Base-by-base conservation (phyloP, 176 grass and related monocot genomes). In the Tuctoria greenei region DNA sequence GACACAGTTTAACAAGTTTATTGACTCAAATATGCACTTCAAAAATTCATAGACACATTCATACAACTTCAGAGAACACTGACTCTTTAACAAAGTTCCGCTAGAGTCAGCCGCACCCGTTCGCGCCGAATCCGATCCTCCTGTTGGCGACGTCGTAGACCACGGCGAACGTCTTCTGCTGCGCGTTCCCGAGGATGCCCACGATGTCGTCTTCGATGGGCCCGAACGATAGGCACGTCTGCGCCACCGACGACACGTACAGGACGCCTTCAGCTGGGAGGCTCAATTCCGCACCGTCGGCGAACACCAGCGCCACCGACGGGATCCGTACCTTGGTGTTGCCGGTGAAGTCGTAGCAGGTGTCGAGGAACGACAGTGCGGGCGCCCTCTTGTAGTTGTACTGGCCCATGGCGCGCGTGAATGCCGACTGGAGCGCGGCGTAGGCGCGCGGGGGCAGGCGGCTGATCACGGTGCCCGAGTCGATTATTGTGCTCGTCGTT, bases 321-420 rank as follows among this genome's bases (percentile, higher is more conserved):
- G 94, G 90, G 70, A 97, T 62, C 14, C 18, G 31, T 83, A 91
- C 83, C 6, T 0, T 79, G 9, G 0, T 81, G 75, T 52, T n/a
- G 0, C 81, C 84, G 8, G 83, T 87, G 46, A 97, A 75, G 87
- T 97, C 73, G 71, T 89, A 97, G 78, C 94, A 97, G 8, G 88
- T 91, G 83, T 97, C 90, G 24, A 93, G 72, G 83, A 83, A 84
- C 28, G 70, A 50, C 39, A 81, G 26, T 0, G 41, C 42, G 6
- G 80, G 81, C 15, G 86, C 88, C 64, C 31, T 59, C 69, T 31
- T 40, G 70, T 97, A 93, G 36, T 4, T 10, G 20, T 21, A 16
- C 45, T 13, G 13, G 24, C 28, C 67, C 88, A 97, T 97, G 35
- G 14, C 27, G 39, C 63, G 8, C 24, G 52, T 6, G 61, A 93